A percentile compares a stretch with the other conserved stretches of the same genome.
These are phyloP conservation scores for Penicillium crystallinum DNA, from an alignment of 495 filamentous ascomycete genomes.

Conservation along the genomic window DNA sequence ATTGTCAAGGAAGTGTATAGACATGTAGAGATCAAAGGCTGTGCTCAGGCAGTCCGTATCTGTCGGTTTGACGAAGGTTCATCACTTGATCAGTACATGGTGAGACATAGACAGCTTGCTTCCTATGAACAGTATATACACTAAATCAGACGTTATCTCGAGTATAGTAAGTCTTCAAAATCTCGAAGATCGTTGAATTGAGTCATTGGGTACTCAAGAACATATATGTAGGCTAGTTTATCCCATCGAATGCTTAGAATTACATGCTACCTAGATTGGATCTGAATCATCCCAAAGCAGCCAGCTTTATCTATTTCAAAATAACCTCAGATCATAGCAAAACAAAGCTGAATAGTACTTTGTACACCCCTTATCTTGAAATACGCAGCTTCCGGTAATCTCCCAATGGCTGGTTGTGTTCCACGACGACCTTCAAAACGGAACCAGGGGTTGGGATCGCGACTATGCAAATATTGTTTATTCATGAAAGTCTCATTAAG, in stretches of 20 bases:
- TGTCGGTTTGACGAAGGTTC: not conserved
- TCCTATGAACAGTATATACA: not conserved
- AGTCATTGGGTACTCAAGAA: too few relatives aligned
- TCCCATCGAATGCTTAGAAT: not conserved
- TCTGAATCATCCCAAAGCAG: not conserved
- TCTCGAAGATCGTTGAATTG: too few relatives aligned
- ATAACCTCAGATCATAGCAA: not conserved
- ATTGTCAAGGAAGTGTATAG: not conserved
- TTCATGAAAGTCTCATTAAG: not conserved
- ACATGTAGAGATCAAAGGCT: not conserved
- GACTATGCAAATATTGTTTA: not conserved
- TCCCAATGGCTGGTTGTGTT: constrained; percentile 16
- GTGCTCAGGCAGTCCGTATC: constrained; percentile 1
- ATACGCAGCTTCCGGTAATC: constrained; percentile 5
- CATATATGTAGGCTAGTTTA: not conserved
- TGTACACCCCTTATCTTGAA: not conserved
- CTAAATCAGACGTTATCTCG: not conserved
- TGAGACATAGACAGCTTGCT: not conserved
- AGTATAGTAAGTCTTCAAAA: too few relatives aligned
- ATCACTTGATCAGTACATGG: constrained; percentile 4
- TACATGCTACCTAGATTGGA: not conserved
- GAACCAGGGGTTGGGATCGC: constrained; percentile 3
- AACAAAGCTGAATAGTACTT: not conserved
- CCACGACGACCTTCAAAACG: constrained; percentile 6
- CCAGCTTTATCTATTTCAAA: not conserved